Conservation (phyloP, 495 filamentous ascomycete genomes). For the Daldinia grandis region DNA sequence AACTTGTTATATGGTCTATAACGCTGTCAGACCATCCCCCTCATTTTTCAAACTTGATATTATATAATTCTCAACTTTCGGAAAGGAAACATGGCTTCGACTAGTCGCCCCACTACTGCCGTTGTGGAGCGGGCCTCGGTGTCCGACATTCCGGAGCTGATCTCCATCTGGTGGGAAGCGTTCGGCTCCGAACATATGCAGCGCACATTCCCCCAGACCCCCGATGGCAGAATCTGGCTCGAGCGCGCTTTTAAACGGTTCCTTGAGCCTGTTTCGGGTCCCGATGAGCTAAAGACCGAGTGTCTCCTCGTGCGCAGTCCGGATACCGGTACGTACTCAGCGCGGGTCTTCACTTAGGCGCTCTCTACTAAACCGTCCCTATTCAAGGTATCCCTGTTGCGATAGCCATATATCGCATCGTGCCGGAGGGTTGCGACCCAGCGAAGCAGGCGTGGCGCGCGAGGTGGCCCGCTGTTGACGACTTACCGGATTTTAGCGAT, state of each 20-base stretch:
- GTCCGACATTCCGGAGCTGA: slow-evolving; percentile 18
- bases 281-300: background rate
- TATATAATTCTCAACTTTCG: background rate
- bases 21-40: too few relatives aligned
- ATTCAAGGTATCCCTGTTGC: slow-evolving; percentile 9
- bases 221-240: slow-evolving; percentile 21
- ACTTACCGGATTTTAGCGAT: slow-evolving; percentile 16
- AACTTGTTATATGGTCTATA: too few relatives aligned
- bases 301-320: slow-evolving; percentile 18
- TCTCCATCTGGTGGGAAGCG: slow-evolving; percentile 23
- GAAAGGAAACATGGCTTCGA: background rate
- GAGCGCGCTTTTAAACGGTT: slow-evolving; percentile 18
- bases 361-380: background rate
- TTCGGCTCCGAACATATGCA: slow-evolving; percentile 21
- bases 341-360: background rate
- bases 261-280: background rate
- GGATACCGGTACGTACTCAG: slow-evolving; percentile 5
- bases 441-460: slow-evolving; percentile 15
- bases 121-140: slow-evolving; percentile 12
- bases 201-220: slow-evolving; percentile 22
- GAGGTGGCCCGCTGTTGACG: slow-evolving; percentile 15
- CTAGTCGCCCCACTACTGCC: background rate
- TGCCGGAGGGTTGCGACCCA: slow-evolving; percentile 14
- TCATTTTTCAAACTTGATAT: background rate
- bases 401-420: slow-evolving; percentile 18